Evolutionary conservation across 768 basidiomycete genomes (phyloP).

Genomic region (Podaxis sp.): DNA sequence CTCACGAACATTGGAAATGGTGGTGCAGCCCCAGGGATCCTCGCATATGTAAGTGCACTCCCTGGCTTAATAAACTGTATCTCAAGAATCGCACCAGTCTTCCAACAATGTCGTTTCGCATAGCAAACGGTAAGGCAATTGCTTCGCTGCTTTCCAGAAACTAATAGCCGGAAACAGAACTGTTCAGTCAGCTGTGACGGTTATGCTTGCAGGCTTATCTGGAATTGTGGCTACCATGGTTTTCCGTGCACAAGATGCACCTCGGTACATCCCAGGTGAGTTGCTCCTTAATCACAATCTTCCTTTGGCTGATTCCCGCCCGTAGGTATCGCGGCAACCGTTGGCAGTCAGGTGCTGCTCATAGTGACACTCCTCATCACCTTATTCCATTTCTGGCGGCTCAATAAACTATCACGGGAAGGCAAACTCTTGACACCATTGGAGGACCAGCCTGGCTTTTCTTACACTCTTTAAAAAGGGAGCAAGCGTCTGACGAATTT

Average conservation of each 20-base stretch:
- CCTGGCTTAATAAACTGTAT: background rate
- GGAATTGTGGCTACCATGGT: conserved; percentile 9
- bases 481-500: background rate
- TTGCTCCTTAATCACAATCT: background rate
- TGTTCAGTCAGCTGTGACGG: conserved; percentile 7
- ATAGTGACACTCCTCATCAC: conserved; percentile 4
- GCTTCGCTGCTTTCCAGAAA: background rate
- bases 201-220: conserved; percentile 6
- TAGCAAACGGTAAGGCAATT: conserved; percentile 16
- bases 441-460: conserved; percentile 11
- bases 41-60: conserved; percentile 7
- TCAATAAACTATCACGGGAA: conserved; percentile 19
- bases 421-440: conserved; percentile 8
- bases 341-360: conserved; percentile 9
- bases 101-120: conserved; percentile 13
- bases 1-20: conserved; percentile 9
- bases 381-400: conserved; percentile 3
- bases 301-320: background rate
- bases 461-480: conserved; percentile 11
- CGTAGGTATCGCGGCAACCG: conserved; percentile 4
- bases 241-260: conserved; percentile 10
- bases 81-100: background rate
- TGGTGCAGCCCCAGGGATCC: conserved; percentile 6
- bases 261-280: conserved; percentile 21
- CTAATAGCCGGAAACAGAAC: conserved; percentile 14